Evolutionary conservation across 1,284 basidiomycete species (phyloP).

Genomic region (Leccinum subrobustum): DNA sequence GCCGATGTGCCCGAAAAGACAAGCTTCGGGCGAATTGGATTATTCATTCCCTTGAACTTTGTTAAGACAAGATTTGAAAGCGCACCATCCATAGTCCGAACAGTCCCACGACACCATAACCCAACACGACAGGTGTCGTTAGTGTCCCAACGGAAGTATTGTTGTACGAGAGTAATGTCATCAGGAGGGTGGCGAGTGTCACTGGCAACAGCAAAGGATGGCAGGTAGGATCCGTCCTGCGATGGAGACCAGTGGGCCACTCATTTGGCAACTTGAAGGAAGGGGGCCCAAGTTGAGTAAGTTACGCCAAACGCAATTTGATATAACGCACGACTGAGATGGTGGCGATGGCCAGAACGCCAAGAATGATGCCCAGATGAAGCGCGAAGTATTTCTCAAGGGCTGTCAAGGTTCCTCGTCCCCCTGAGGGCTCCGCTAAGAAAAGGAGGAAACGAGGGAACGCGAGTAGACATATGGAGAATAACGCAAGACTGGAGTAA

Average conservation of each 20-base stretch:
- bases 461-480: constrained; percentile 47
- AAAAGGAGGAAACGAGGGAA: constrained; percentile 64
- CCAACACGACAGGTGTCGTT: constrained; percentile 48
- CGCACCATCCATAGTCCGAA: constrained; percentile 75
- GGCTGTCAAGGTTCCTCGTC: constrained; percentile 51
- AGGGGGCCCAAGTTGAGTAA: background rate
- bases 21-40: constrained; percentile 41
- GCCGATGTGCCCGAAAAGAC: constrained; percentile 57
- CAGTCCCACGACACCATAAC: constrained; percentile 51
- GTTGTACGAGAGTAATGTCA: constrained; percentile 68
- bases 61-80: constrained; percentile 22
- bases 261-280: constrained; percentile 43
- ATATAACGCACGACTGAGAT: constrained; percentile 51
- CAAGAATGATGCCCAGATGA: constrained; percentile 60
- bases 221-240: constrained; percentile 21
- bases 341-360: constrained; percentile 52
- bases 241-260: constrained; percentile 32
- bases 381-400: constrained; percentile 65
- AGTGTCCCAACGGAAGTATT: constrained; percentile 56
- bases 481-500: constrained; percentile 38
- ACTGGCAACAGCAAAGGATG: constrained; percentile 68
- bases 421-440: constrained; percentile 45
- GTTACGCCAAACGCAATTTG: constrained; percentile 3
- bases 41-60: constrained; percentile 16
- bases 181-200: constrained; percentile 48